These are phyloP conservation scores for Microdochium paspali DNA, from an alignment of 2,329 filamentous ascomycete genomes.

Conservation along the genomic window DNA sequence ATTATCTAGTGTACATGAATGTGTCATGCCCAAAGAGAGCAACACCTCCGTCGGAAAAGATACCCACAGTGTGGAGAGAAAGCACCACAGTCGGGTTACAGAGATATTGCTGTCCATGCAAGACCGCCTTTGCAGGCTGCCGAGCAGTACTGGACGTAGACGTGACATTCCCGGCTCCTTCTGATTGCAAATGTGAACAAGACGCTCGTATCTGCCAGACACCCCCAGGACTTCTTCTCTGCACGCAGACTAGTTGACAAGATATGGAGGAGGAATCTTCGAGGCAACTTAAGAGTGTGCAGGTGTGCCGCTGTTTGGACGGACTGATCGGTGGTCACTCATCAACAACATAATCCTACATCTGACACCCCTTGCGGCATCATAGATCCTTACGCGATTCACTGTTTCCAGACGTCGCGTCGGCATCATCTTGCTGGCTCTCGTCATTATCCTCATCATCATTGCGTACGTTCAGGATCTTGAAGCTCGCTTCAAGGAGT, in stretches of 20 bases:
- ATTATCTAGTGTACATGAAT: not conserved
- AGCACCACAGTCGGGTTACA: not conserved
- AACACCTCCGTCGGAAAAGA: not conserved
- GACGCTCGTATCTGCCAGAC: slow-evolving; percentile 37
- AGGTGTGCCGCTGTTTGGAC: too few species aligned
- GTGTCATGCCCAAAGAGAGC: not conserved
- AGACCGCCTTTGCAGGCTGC: not conserved
- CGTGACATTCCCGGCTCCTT: not conserved
- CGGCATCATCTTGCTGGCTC: slow-evolving; percentile 38
- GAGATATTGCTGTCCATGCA: not conserved
- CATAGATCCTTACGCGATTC: slow-evolving; percentile 14
- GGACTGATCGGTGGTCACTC: too few species aligned
- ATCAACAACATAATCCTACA: not conserved
- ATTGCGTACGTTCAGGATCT: slow-evolving; percentile 71
- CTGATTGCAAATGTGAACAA: slow-evolving; percentile 27
- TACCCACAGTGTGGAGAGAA: not conserved
- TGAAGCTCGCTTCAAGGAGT: slow-evolving; percentile 70
- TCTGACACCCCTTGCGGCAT: slow-evolving; percentile 1
- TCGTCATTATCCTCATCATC: slow-evolving; percentile 48
- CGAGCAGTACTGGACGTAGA: not conserved
- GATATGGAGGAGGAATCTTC: slow-evolving; percentile 61
- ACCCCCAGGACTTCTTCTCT: slow-evolving; percentile 54
- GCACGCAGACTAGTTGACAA: slow-evolving; percentile 97
- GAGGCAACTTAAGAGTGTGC: slow-evolving; percentile 98
- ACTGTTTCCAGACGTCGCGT: too few species aligned